Base-by-base conservation (phyloP, 169 alveolate genomes). In the Plasmodium adleri region DNA sequence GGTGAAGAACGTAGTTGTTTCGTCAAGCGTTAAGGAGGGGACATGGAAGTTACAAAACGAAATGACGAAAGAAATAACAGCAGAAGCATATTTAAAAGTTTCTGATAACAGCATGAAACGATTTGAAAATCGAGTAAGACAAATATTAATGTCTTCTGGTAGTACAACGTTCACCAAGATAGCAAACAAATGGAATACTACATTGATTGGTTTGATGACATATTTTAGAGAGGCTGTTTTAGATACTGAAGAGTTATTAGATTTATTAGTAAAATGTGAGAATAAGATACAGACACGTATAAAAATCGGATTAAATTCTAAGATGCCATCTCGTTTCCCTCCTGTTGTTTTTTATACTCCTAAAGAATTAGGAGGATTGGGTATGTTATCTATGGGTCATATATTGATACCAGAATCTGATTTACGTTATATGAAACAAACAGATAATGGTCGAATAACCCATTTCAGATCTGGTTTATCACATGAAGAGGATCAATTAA, bases 331-430 rank as follows among this genome's bases (percentile, higher is more conserved):
- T 45, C 96, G 99, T 39, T 99, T 99, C 97, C 99, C 99, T 3
- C 99, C 99, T 0, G 99, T 99, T 39, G 99, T 99, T 15, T 99
- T 99, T 94, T 99, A 99, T 94, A 99, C 99, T 10, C 99, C 99
- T 24, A 98, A 99, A 95, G 99, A 99, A 94, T 95, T 99, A 86
- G 99, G 99, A 9, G 99, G 99, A 1, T 92, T 99, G 54, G 99
- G 99, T 15, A 99, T 99, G 99, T 97, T 98, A 45, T 98, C 99
- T 2, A 98, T 99, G 99, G 99, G 99, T 0, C 99, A 99, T 93
- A 99, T 99, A 71, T 93, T 99, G 68, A 99, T 99, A 20, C 99
- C 99, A n/a, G 99, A 99, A 95, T 95, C 99, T 50, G 99, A 99
- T 90, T 91, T 99, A 92, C 96, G 99, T 72, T 98, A 96, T 91